Percentiles rank a stretch among this genome's conserved stretches.
Conservation (phyloP, 139 green algal genomes). For the Desmodesmus armatus region DNA sequence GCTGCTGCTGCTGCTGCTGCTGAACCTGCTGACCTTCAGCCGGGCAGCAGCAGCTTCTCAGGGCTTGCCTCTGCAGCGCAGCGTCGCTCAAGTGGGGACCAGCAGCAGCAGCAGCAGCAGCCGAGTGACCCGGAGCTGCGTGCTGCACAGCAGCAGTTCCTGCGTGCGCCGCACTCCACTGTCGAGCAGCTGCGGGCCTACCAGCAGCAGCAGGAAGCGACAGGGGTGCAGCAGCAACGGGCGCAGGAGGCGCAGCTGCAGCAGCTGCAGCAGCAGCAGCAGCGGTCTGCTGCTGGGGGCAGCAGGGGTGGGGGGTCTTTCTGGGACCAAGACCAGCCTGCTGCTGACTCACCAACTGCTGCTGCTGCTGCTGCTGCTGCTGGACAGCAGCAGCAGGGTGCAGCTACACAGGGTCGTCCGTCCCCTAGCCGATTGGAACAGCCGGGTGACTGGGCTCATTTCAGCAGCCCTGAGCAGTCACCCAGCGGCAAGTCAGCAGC, state of each 20-base stretch:
- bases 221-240: conserved; percentile 1
- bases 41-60: too few species aligned
- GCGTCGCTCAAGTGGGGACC: background rate
- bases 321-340: too few species aligned
- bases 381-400: background rate
- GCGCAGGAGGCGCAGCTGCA: conserved; percentile 13
- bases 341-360: too few species aligned
- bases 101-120: conserved; percentile 13
- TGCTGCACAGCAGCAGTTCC: background rate
- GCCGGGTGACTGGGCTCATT: background rate
- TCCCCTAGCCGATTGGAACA: background rate
- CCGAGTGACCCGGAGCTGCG: too few species aligned
- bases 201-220: background rate
- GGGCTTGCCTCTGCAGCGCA: background rate
- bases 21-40: too few species aligned
- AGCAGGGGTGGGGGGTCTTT: background rate
- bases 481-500: background rate
- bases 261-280: conserved; percentile 20
- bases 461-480: background rate
- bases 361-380: background rate
- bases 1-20: too few species aligned
- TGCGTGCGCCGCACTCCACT: background rate
- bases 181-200: background rate
- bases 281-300: background rate
- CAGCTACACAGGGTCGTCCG: background rate